Evolutionary conservation across 2,329 filamentous ascomycete species (phyloP), one percentile per base, ranked within the genome.

Genomic region (Xylaria sp.): DNA sequence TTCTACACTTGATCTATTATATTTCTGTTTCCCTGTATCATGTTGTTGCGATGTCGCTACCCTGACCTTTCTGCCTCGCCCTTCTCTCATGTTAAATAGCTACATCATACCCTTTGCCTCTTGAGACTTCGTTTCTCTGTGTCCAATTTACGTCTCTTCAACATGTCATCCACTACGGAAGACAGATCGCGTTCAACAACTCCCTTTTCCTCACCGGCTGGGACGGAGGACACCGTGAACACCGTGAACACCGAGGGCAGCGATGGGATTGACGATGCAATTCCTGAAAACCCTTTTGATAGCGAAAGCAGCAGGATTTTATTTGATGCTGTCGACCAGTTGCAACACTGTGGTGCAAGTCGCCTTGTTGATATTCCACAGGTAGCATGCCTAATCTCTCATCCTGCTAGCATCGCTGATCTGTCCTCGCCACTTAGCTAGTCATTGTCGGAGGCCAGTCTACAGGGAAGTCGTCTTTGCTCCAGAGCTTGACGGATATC

Each of bases 391-490:
- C 3, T 10, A 11, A 10, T 10, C 23, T 27, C 21, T 33, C 19
- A 49, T 17, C 25, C 7, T 35, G 1, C 7, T 4, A 15, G 21
- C n/a, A n/a, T 41, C 9, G 10, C 29, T 35, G 13, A 43, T 21
- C 19, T 29, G 19, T 41, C 17, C 21, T 19, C 19, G 13, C 17
- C 19, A 4, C 15, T 15, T 54, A 91, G 78, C 90, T 91, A 67
- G 87, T 86, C 63, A 89, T 91, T 33, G 88, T 91, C 48, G 89
- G 89, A 67, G 90, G 89, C 71, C 89, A 91, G 73, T 91, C 88
- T 7, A 90, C 87, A 69, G 89, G 89, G 74, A 91, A 91, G 81
- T 90, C 87, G 78, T 90, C 88, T 4, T 87, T 91, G 55, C 76
- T 91, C 64, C 89, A 91, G 73, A 91, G 67, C 43, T 48, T 74